Conservation (phyloP, 2,329 filamentous ascomycete genomes). For the Cercospora zeina region DNA sequence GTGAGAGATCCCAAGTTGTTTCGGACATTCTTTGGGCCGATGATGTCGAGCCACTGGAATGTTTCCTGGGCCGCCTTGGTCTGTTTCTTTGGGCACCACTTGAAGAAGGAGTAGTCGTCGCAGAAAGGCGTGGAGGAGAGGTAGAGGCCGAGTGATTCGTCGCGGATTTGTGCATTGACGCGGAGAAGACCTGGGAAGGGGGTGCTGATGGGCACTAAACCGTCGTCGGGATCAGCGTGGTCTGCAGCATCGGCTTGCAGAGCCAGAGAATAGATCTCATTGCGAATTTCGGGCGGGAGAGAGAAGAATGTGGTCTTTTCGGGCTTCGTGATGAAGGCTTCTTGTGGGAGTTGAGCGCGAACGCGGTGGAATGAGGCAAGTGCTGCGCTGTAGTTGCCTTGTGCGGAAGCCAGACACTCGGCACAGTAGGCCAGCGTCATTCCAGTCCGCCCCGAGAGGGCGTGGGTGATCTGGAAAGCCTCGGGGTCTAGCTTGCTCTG, state of each 20-base stretch:
- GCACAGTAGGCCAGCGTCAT: not conserved
- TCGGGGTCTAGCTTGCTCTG: not conserved
- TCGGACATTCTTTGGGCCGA: not conserved
- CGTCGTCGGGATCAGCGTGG: not conserved
- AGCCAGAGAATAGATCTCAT: not conserved
- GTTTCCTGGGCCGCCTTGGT: no score
- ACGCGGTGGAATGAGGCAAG: not conserved
- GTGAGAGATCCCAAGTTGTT: not conserved
- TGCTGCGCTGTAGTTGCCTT: not conserved
- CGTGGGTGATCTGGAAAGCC: not conserved
- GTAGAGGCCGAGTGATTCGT: not conserved
- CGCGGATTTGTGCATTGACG: conserved; percentile 5
- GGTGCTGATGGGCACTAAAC: not conserved
- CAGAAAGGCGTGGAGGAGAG: not conserved
- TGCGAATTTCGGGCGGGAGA: conserved; percentile 2
- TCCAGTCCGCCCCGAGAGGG: not conserved
- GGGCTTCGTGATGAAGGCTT: not conserved
- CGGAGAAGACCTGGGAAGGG: conserved; percentile 1
- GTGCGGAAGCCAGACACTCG: not conserved
- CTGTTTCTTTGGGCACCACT: no score
- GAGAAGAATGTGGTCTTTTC: not conserved
- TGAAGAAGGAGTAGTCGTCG: not conserved
- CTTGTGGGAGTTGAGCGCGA: not conserved
- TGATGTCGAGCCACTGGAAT: not conserved
- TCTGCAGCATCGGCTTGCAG: not conserved